Conservation (phyloP, 345 rosid species). For the Hypericum perforatum region DNA sequence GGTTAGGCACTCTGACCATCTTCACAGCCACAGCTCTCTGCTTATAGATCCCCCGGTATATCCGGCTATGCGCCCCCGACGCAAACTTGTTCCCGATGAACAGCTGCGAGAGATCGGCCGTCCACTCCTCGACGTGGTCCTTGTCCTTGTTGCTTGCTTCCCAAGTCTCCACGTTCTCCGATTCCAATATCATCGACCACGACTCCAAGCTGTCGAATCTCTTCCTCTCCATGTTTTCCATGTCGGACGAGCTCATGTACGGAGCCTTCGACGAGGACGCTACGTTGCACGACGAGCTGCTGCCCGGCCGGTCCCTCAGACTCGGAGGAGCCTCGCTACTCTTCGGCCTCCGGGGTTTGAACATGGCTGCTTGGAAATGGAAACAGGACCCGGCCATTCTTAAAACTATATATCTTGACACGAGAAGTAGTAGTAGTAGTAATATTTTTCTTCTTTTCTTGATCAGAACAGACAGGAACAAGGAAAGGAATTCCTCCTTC, state of each 20-base stretch:
- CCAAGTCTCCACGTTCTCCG: conserved; percentile 94
- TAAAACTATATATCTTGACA: neutral
- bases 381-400: conserved; percentile 72
- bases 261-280: conserved; percentile 48
- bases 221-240: conserved; percentile 74
- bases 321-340: conserved; percentile 21
- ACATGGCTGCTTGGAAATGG: conserved; percentile 21
- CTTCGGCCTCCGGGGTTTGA: conserved; percentile 49
- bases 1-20: conserved; percentile 93
- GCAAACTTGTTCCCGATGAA: conserved; percentile 97
- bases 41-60: conserved; percentile 90
- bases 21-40: conserved; percentile 97
- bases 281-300: no score
- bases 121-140: conserved; percentile 59
- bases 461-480: conserved; percentile 33
- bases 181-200: conserved; percentile 95
- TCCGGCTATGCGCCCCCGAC: conserved; percentile 87
- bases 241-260: conserved; percentile 36
- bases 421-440: no score
- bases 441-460: no score
- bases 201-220: conserved; percentile 95
- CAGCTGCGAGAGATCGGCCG: conserved; percentile 94
- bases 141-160: conserved; percentile 74
- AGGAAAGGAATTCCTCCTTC: conserved; percentile 38
- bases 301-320: no score